Evolutionary conservation across 2,329 filamentous ascomycete genomes (phyloP).

Genomic region (Fusarium incarnatum): DNA sequence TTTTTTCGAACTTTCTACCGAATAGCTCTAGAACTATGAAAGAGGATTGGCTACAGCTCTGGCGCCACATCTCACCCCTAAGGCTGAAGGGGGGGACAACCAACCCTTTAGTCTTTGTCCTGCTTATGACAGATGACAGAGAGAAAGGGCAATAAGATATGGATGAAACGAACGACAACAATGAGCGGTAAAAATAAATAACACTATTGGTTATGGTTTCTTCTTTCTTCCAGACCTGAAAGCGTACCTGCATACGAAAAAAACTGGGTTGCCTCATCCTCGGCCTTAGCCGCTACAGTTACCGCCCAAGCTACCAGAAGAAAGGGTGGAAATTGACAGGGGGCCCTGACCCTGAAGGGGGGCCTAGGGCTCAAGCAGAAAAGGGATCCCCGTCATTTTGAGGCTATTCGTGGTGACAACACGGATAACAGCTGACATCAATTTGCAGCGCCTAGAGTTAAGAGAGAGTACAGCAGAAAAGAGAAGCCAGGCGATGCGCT

Average conservation of each 20-base stretch:
- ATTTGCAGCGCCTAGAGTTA: not conserved
- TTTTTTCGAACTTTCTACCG: slow-evolving; percentile 16
- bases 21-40: slow-evolving; percentile 27
- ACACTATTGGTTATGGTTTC: not conserved
- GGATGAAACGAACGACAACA: slow-evolving; percentile 23
- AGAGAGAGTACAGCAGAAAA: slow-evolving; percentile 20
- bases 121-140: not conserved
- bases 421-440: not conserved
- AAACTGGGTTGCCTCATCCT: slow-evolving; percentile 4
- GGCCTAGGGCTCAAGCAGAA: not conserved
- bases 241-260: slow-evolving; percentile 32
- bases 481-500: slow-evolving; percentile 23
- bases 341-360: not conserved
- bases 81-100: not conserved
- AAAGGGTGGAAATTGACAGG: slow-evolving; percentile 11
- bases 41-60: slow-evolving; percentile 37
- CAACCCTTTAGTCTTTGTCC: not conserved
- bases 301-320: slow-evolving; percentile 16
- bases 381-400: not conserved
- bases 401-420: not conserved
- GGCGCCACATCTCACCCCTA: slow-evolving; percentile 23
- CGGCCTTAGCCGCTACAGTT: slow-evolving; percentile 14
- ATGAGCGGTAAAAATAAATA: not conserved
- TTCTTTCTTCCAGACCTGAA: not conserved
- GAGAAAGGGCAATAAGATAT: not conserved